phyloP scores from a whole-genome alignment of 208 protist genomes.

The Crithidia fasciculata region DNA sequence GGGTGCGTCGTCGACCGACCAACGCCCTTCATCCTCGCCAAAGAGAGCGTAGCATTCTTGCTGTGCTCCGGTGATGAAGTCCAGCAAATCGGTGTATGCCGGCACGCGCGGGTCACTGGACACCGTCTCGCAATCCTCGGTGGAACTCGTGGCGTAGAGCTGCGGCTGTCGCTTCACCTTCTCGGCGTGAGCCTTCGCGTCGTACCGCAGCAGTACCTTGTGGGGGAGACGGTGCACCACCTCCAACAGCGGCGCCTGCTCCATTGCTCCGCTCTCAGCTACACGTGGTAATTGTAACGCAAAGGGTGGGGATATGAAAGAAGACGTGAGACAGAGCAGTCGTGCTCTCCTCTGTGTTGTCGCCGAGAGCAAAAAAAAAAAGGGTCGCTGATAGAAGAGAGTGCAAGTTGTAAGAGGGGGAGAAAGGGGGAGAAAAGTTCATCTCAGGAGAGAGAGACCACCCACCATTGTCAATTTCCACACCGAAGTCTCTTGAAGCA shows the following conservation, averaged over 20 bases:
- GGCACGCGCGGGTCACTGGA: slow-evolving; percentile 13
- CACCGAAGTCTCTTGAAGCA: too few species aligned
- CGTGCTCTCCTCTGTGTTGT: too few species aligned
- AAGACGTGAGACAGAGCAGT: neutral
- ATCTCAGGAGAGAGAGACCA: too few species aligned
- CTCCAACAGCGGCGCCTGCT: slow-evolving; percentile 26
- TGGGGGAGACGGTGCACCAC: slow-evolving; percentile 12
- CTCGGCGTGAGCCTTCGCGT: slow-evolving; percentile 20
- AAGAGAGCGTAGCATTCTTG: slow-evolving; percentile 70
- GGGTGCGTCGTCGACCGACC: slow-evolving; percentile 15
- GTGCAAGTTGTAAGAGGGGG: too few species aligned
- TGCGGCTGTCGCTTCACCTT: slow-evolving; percentile 30
- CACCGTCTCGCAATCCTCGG: slow-evolving; percentile 18
- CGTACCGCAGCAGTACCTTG: slow-evolving; percentile 27
- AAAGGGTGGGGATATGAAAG: neutral
- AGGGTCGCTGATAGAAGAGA: too few species aligned
- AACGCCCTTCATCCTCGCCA: slow-evolving; percentile 39
- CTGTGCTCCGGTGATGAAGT: slow-evolving; percentile 60
- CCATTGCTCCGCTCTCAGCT: neutral
- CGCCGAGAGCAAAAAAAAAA: too few species aligned
- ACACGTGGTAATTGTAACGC: neutral
- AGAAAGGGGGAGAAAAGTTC: too few species aligned
- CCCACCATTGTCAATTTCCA: too few species aligned
- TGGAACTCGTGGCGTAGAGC: slow-evolving; percentile 23
- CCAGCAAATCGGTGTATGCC: slow-evolving; percentile 49